Conservation (phyloP, 2,329 filamentous ascomycete species). For the Metarhizium album region DNA sequence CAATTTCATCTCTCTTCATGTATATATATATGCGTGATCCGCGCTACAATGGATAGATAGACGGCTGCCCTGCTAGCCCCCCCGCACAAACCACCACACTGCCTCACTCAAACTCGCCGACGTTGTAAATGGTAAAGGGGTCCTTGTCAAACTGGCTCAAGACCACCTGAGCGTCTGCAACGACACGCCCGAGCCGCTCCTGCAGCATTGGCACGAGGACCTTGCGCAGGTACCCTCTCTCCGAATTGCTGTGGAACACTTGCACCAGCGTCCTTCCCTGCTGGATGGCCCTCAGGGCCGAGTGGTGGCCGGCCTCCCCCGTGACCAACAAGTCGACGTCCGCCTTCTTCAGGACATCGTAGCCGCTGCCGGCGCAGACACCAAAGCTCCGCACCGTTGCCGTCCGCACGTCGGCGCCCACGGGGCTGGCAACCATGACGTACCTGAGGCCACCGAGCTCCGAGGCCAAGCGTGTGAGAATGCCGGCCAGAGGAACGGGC, state of each 20-base stretch:
- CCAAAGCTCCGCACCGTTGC: slow-evolving; percentile 56
- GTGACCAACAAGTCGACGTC: slow-evolving; percentile 77
- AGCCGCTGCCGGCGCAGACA: slow-evolving; percentile 84
- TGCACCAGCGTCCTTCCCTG: slow-evolving; percentile 72
- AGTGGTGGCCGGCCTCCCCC: slow-evolving; percentile 89
- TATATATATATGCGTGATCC: no score
- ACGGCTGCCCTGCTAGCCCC: no score
- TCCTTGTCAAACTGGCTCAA: slow-evolving; percentile 76
- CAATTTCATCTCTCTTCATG: no score
- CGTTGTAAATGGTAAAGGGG: slow-evolving; percentile 69
- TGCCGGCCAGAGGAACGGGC: slow-evolving; percentile 28
- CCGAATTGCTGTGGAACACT: slow-evolving; percentile 88
- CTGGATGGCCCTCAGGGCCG: slow-evolving; percentile 77
- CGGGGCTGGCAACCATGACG: slow-evolving; percentile 39
- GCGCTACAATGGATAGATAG: no score
- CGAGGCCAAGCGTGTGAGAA: slow-evolving; percentile 47
- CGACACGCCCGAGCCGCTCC: slow-evolving; percentile 41
- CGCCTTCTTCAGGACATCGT: slow-evolving; percentile 58
- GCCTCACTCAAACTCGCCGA: slow-evolving; percentile 25
- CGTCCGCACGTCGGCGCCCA: slow-evolving; percentile 30
- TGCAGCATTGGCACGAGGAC: slow-evolving; percentile 59
- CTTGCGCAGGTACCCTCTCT: slow-evolving; percentile 68
- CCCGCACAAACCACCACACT: no score
- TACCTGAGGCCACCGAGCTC: slow-evolving; percentile 54
- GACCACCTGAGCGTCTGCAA: slow-evolving; percentile 47